Evolutionary conservation across 495 filamentous ascomycete species (phyloP).

Genomic region (Cudoniella acicularis): DNA sequence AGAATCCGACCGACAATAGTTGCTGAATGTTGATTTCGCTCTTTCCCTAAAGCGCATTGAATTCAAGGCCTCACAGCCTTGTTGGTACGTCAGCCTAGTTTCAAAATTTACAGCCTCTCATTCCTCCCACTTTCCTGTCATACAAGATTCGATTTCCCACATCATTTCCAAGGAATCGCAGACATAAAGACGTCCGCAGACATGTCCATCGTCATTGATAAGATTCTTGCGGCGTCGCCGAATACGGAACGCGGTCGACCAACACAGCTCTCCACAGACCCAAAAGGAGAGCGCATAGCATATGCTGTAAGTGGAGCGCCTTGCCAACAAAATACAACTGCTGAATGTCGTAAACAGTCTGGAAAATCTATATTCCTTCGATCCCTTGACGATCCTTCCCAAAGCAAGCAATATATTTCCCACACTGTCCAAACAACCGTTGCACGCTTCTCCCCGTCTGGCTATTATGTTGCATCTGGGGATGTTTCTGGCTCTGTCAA

Average conservation of each 20-base stretch:
- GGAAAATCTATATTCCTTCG: conserved; percentile 96
- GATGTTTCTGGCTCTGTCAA: conserved; percentile 79
- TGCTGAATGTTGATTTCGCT: neutral
- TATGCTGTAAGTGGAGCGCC: conserved; percentile 68
- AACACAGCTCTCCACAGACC: conserved; percentile 84
- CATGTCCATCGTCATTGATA: conserved; percentile 52
- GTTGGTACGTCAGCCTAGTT: neutral
- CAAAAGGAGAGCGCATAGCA: conserved; percentile 88
- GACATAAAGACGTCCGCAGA: neutral
- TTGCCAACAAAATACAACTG: neutral
- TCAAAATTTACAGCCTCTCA: neutral
- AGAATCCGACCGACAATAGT: too few relatives aligned
- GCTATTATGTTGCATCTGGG: conserved; percentile 93
- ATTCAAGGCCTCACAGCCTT: neutral
- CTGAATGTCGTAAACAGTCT: conserved; percentile 50
- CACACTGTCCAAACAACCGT: conserved; percentile 88
- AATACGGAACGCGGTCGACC: conserved; percentile 82
- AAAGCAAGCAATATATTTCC: conserved; percentile 80
- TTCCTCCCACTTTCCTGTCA: too few relatives aligned
- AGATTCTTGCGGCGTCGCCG: conserved; percentile 58
- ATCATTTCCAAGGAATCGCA: too few relatives aligned
- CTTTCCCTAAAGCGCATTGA: conserved; percentile 38
- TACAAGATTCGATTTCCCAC: too few relatives aligned
- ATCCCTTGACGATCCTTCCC: conserved; percentile 81
- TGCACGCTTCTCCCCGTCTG: conserved; percentile 90